Base-by-base conservation (phyloP, 257 asterid genomes). In the Nicotiana noctiflora region DNA sequence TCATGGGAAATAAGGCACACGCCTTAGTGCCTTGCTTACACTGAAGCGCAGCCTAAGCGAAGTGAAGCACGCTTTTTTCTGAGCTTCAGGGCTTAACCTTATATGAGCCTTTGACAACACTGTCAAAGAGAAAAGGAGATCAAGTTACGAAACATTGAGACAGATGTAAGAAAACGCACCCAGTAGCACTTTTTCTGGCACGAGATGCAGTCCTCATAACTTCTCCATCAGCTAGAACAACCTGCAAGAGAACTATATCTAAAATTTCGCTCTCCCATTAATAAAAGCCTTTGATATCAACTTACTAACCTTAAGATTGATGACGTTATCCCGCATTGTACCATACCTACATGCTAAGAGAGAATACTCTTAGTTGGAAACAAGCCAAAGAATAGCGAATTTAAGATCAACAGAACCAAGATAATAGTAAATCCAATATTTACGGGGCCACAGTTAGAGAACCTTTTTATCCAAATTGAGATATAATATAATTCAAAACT, bases 151-250 rank as follows among this genome's bases (percentile, higher is more conserved):
- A 82, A 62, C 76, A 40, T 34, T 8, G n/a, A 79, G 75, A 59
- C 77, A 57, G n/a, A 75, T 51, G 51, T 17, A 49, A 75, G 61
- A 14, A 62, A 84, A 86, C 93, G 70, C 29, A 95, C 99, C 99
- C 98, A 40, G 99, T 96, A 83, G 99, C 97, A 85, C 98, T 96
- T 89, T 96, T 96, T 86, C 99, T 88, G 84, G 99, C 99, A 67
- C 98, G 98, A 61, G 98, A 92, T 83, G 97, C 97, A 72, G 98
- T 96, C 95, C 90, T 93, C 84, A 94, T 89, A 81, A 94, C 85
- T 66, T 94, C 97, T 77, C 99, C 99, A 86, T 91, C 89, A 66
- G 98, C 91, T 76, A 96, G 89, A 88, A 96, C 99, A 76, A 86
- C 91, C 99, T 95, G 83, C 82, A 76, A 81, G 81, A 81, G 80